These are phyloP conservation scores for Euphrasia arctica DNA, from an alignment of 305 asterid genomes.

Conservation along the genomic window DNA sequence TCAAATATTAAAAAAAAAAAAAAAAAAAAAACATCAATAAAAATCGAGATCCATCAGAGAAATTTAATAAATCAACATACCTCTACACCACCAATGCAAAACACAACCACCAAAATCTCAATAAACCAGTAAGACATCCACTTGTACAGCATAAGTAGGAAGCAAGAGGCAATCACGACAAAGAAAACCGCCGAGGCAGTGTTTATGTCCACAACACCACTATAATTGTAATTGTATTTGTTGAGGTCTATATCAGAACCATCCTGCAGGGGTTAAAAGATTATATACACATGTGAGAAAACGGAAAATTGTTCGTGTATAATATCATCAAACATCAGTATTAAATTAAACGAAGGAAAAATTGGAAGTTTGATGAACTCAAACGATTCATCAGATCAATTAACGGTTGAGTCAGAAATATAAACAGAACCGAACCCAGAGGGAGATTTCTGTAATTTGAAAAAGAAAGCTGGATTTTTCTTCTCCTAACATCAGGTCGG, in stretches of 20 bases:
- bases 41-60: too few species aligned
- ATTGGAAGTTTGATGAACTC: too few species aligned
- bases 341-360: too few species aligned
- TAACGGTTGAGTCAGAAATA: too few species aligned
- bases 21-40: too few species aligned
- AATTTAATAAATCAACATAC: slow-evolving; percentile 36
- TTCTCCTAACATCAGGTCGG: neutral
- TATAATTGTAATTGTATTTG: slow-evolving; percentile 33
- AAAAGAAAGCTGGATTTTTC: neutral
- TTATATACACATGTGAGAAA: slow-evolving; percentile 13
- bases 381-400: too few species aligned
- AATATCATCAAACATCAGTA: too few species aligned
- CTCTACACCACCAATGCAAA: slow-evolving; percentile 92
- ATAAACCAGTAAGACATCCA: slow-evolving; percentile 85
- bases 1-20: too few species aligned
- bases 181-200: slow-evolving; percentile 70
- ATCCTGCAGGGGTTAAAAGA: slow-evolving; percentile 46
- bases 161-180: slow-evolving; percentile 83
- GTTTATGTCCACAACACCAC: slow-evolving; percentile 74
- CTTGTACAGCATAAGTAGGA: slow-evolving; percentile 91
- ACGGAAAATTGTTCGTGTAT: neutral
- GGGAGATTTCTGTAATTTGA: neutral
- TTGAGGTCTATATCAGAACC: slow-evolving; percentile 60
- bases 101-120: slow-evolving; percentile 88
- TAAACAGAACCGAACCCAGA: neutral